phyloP scores from a whole-genome alignment of 352 stramenopile species.

The Globisporangium ultimum region DNA sequence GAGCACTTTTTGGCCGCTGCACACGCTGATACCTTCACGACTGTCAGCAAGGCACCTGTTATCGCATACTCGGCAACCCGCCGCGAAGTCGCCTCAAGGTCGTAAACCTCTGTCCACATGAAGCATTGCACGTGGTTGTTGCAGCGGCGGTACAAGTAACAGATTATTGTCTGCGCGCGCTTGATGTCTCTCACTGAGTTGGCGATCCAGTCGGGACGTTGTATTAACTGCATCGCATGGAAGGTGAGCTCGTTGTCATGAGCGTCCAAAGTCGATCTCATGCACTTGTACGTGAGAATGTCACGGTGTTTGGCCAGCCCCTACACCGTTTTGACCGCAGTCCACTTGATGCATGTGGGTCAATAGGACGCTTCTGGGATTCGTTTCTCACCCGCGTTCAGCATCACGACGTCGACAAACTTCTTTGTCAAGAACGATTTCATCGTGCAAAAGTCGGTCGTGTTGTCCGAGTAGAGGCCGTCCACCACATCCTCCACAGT shows the following conservation, averaged over 20 bases:
- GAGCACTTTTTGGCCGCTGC: slow-evolving; percentile 5
- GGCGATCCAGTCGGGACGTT: slow-evolving; percentile 33
- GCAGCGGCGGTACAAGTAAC: slow-evolving; percentile 32
- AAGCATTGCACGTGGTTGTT: slow-evolving; percentile 34
- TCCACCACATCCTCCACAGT: slow-evolving; percentile 31
- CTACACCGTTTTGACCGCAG: too few species aligned
- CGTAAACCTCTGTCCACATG: slow-evolving; percentile 23
- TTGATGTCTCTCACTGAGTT: slow-evolving; percentile 28
- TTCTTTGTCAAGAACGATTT: too few species aligned
- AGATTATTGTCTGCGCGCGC: slow-evolving; percentile 27
- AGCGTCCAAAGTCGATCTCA: slow-evolving; percentile 15
- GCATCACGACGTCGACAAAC: too few species aligned
- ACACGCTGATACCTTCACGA: slow-evolving; percentile 13
- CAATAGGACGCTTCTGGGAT: too few species aligned
- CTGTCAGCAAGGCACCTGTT: slow-evolving; percentile 18
- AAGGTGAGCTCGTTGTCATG: slow-evolving; percentile 33
- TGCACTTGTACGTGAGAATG: too few species aligned
- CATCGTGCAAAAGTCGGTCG: too few species aligned
- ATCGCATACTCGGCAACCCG: slow-evolving; percentile 15
- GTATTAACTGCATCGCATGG: slow-evolving; percentile 41
- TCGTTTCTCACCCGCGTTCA: too few species aligned
- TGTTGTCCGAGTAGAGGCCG: slow-evolving; percentile 38
- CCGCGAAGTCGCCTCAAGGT: slow-evolving; percentile 12
- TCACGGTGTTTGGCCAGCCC: too few species aligned
- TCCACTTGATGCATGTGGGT: too few species aligned